Evolutionary conservation across 306 rosid genomes (phyloP), one percentile per base, ranked within the genome.

Genomic region (Glycine latifolia): DNA sequence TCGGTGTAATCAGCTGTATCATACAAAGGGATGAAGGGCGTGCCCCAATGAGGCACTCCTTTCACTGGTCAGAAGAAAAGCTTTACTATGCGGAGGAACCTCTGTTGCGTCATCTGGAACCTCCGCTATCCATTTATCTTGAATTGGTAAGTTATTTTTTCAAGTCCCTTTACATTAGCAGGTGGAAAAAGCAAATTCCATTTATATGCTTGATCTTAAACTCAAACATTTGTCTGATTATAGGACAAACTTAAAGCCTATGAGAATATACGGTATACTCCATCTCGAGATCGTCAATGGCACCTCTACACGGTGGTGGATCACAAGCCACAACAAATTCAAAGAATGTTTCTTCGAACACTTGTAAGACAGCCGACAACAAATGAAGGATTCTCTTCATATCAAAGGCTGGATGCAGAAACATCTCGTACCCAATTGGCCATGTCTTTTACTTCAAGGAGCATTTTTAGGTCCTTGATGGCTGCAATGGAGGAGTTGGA

Each of bases 11-110:
- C 79, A 95, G 98, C 83, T 95, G 99, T 79, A 95, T 95, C 80
- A 91, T 95, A 82, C 99, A 91, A 84, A 95, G 99, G 85, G 97
- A 95, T 87, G 99, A 95, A 87, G 99, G 99, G 75, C 93, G 99
- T 70, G 81, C 99, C 46, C 99, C 99, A n/a, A 95, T 95, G 98
- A 93, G 99, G 90, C 99, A 95, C 90, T 95, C 99, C 74, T 93
- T 95, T 85, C 96, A 93, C 87, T 93, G 97, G 99, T 93, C 96
- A 11, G 72, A 88, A 13, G 97, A 91, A 84, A 95, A 90, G 84
- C 87, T 62, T 53, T 83, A 90, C 82, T 95, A 87, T 7, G 93
- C 88, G 70, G 99, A 95, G 87, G 94, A 93, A 80, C 97, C 99
- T 80, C 87, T 93, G 66, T 66, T 95, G 90, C 99, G 99, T 69